Evolutionary conservation across 306 rosid species (phyloP), one percentile per base, ranked within the genome.

Genomic region (Biancaea sappan): DNA sequence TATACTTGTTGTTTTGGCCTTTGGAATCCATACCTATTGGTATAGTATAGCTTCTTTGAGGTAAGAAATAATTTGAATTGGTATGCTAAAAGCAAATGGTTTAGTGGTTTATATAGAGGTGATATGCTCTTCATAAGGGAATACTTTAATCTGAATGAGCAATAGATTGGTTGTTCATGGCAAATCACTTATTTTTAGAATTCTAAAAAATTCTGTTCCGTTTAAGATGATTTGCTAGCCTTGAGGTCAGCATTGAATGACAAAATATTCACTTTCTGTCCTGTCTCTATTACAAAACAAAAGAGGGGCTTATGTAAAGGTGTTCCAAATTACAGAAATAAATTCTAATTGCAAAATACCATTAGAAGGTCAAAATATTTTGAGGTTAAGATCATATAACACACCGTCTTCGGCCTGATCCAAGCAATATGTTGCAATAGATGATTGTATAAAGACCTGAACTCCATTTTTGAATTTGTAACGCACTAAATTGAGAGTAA

Each of bases 391-490:
- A n/a, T n/a, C 99, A 95, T 69, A 95, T 82, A 51, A 95, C 96
- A 82, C 99, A 95, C 76, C 92, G 96, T 96, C 99, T 92, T 87
- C 92, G 97, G 69, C 99, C 99, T 73, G 99, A 95, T 63, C 98
- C 97, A 79, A 86, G 78, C 76, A 95, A 84, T 73, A 95, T 84
- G 65, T 88, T 90, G 90, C 97, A 86, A 69, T 90, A 88, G 69
- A 84, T 54, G 77, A 90, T 95, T 54, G 97, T 92, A 86, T 88
- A 95, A 75, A n/a, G n/a, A n/a, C n/a, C n/a, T n/a, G n/a, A n/a
- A n/a, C n/a, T n/a, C n/a, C n/a, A n/a, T n/a, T n/a, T n/a, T n/a
- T n/a, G n/a, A n/a, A n/a, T n/a, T n/a, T n/a, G n/a, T n/a, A n/a
- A n/a, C n/a, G n/a, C n/a, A n/a, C n/a, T n/a, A n/a, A n/a, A n/a